A percentile compares a stretch with the other conserved stretches of the same genome.
phyloP scores from a whole-genome alignment of 2,329 filamentous ascomycete species.

The Xylaria sp. region DNA sequence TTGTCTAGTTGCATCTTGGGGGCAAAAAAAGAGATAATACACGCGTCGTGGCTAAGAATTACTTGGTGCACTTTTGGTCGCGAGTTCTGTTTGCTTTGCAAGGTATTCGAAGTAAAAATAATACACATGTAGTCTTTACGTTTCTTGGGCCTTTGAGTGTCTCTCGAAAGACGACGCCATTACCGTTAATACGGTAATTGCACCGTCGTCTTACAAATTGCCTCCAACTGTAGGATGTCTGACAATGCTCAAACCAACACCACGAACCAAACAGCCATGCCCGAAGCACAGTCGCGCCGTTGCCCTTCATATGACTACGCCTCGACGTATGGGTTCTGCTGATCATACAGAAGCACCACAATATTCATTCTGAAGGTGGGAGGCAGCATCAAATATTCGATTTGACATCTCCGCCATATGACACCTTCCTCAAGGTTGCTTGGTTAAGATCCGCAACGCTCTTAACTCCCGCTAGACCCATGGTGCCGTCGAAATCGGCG shows the following conservation, averaged over 20 bases:
- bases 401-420: conserved; percentile 51
- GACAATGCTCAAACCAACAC: background rate
- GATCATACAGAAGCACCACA: background rate
- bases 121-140: background rate
- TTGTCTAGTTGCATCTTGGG: conserved; percentile 26
- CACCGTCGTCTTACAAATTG: background rate
- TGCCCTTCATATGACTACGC: background rate
- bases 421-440: conserved; percentile 50
- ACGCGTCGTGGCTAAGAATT: background rate
- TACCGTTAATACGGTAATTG: background rate
- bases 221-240: background rate
- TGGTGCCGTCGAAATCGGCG: conserved; percentile 46
- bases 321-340: background rate
- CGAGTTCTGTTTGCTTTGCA: conserved; percentile 2
- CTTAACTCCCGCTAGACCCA: conserved; percentile 49
- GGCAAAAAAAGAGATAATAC: background rate
- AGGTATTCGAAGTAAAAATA: conserved; percentile 4
- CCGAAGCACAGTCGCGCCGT: background rate
- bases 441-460: conserved; percentile 53
- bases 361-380: background rate
- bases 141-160: conserved; percentile 1
- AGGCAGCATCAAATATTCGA: conserved; percentile 45
- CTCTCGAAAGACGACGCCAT: too few relatives aligned
- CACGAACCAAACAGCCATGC: background rate
- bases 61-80: conserved; percentile 13